Base-by-base conservation (phyloP, 2,329 filamentous ascomycete species). In the Purpureocillium takamizusanense region DNA sequence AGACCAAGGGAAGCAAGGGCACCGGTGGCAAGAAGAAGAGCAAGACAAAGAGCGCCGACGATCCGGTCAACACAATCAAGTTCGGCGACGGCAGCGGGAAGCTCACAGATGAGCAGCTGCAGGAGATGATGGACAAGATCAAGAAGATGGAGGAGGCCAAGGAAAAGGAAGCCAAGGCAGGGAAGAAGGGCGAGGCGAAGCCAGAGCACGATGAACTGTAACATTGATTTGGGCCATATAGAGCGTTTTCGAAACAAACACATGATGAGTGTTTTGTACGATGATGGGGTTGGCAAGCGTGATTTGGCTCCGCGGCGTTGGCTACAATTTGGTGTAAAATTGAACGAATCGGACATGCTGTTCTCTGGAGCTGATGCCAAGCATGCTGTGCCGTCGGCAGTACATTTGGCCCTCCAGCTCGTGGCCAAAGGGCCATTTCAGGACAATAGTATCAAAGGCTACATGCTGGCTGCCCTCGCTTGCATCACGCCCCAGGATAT, bases 41-140 rank as follows among this genome's bases (percentile, higher is more conserved):
- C 42, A 64, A 67, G 46, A 51, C 55, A 9, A 57, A 57, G 43
- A 54, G 52, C 40, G 47, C 51, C 45, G 53, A 59, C 42, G 35
- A 59, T 42, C 48, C 61, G 16, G 54, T 62, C 31, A 53, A 60
- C 48, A 68, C 65, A 7, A 48, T 68, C 40, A 63, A 74, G 47
- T 47, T 66, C 18, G 59, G 60, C 30, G 53, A 56, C 29, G 49
- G 56, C 34, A 56, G 57, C 14, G 52, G 51, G 38, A 56, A 55
- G 38, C 49, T 63, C 16, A 64, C 58, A 28, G 57, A 64, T 31
- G 68, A 70, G 47, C 60, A 72, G 50, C 67, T 75, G 40, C 65
- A 77, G 51, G 67, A 71, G 49, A 70, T 78, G 37, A 44, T 62
- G 37, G 56, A 57, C 40, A 54, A 60, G 47, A 49, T 58, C 16